phyloP scores from a whole-genome alignment of 805 yeast genomes.

The Pichia cabralensis region DNA sequence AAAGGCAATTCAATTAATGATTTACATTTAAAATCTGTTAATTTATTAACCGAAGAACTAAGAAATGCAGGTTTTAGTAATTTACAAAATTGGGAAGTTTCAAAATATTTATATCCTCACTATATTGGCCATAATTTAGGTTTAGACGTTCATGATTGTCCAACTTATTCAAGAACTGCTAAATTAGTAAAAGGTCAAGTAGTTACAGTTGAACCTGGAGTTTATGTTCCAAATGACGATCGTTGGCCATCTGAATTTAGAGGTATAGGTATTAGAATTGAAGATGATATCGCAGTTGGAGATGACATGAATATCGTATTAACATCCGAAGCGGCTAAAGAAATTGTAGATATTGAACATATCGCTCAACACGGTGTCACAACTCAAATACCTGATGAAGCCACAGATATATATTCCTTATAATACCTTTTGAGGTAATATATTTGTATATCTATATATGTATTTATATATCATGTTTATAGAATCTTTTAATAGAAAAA shows the following conservation, averaged over 20 bases:
- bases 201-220: constrained; percentile 91
- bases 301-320: constrained; percentile 42
- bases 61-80: constrained; percentile 59
- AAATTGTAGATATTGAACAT: constrained; percentile 68
- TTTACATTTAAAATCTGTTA: constrained; percentile 62
- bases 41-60: constrained; percentile 50
- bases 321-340: constrained; percentile 80
- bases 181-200: constrained; percentile 63
- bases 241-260: constrained; percentile 72
- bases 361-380: constrained; percentile 54
- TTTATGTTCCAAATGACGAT: constrained; percentile 70
- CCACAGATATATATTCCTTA: constrained; percentile 20
- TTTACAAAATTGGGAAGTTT: constrained; percentile 41
- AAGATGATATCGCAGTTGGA: constrained; percentile 86
- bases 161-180: constrained; percentile 47
- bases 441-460: no score
- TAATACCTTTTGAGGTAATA: constrained; percentile 4
- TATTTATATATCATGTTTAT: not conserved
- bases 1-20: constrained; percentile 53
- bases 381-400: constrained; percentile 34
- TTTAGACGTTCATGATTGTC: constrained; percentile 80
- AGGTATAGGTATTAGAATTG: constrained; percentile 89
- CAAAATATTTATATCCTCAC: constrained; percentile 71
- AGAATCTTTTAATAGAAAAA: not conserved
- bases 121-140: constrained; percentile 95